phyloP scores from a whole-genome alignment of 2,329 filamentous ascomycete genomes.

The Pyrenophora graminea region DNA sequence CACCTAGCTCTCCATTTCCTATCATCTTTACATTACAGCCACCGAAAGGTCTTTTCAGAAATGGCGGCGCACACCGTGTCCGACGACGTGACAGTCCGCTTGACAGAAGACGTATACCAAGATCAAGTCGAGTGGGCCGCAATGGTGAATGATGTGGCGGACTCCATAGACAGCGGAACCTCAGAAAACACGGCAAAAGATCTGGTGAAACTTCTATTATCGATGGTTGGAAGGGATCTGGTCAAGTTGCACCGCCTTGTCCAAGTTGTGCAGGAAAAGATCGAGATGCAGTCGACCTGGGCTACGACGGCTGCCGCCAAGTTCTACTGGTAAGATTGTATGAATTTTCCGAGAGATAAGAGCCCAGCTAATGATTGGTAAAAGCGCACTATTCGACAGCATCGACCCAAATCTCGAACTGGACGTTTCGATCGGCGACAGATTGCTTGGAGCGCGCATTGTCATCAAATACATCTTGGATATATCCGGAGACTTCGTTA shows the following conservation, averaged over 20 bases:
- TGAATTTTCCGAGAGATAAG: fast-evolving
- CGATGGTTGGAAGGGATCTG: not conserved
- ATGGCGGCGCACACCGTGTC: not conserved
- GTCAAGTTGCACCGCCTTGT: not conserved
- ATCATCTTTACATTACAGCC: not conserved
- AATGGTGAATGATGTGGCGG: not conserved
- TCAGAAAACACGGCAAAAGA: not conserved
- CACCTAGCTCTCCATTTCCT: not conserved
- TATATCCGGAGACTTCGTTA: not conserved
- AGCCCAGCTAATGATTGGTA: not conserved
- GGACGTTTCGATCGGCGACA: not conserved
- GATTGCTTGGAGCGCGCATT: not conserved
- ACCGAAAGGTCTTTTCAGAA: too few relatives aligned
- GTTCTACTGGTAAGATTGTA: not conserved
- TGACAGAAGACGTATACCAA: not conserved
- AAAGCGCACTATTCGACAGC: not conserved
- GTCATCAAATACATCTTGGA: not conserved
- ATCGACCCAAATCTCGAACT: not conserved
- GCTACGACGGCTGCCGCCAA: not conserved
- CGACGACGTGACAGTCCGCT: not conserved
- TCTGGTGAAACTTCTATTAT: not conserved
- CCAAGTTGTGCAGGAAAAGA: not conserved
- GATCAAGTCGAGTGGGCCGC: not conserved
- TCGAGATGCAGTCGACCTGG: not conserved
- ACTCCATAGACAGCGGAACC: not conserved